A percentile compares a stretch with the other conserved stretches of the same genome.
These are phyloP conservation scores for Sphagnum magellanicum DNA, from an alignment of 228 moss, liverwort and hornwort genomes.

Conservation along the genomic window DNA sequence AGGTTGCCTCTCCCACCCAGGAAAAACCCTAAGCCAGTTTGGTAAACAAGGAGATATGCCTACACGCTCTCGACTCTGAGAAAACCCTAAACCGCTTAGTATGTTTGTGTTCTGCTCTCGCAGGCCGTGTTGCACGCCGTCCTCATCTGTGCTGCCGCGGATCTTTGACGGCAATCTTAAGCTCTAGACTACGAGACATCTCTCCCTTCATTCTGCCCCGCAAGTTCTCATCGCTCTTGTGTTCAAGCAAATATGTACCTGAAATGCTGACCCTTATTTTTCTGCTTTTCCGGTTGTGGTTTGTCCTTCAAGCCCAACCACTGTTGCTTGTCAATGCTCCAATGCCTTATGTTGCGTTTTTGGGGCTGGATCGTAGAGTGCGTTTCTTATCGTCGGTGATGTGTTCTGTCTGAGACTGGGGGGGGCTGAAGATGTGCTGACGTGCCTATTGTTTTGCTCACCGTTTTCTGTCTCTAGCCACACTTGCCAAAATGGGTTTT, in stretches of 20 bases:
- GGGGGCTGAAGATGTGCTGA: conserved; percentile 62
- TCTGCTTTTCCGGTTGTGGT: background rate
- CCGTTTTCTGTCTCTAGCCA: conserved; percentile 79
- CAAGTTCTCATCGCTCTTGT: no score
- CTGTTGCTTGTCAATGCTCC: no score
- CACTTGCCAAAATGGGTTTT: conserved; percentile 78
- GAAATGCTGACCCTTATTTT: background rate
- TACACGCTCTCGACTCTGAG: no score
- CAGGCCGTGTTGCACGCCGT: conserved; percentile 95
- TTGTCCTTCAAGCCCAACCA: background rate
- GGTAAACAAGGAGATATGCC: no score
- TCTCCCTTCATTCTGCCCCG: no score
- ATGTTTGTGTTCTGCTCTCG: background rate
- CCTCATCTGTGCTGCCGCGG: conserved; percentile 60
- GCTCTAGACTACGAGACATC: conserved; percentile 14
- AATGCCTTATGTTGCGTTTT: conserved; percentile 2
- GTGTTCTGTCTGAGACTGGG: conserved; percentile 80
- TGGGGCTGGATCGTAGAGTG: conserved; percentile 47
- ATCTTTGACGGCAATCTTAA: conserved; percentile 93
- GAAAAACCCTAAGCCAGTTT: no score
- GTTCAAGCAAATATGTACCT: background rate
- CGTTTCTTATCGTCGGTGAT: conserved; percentile 74
- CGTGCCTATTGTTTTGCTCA: conserved; percentile 51
- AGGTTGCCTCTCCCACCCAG: no score
- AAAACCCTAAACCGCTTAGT: no score